A percentile compares a stretch with the other conserved stretches of the same genome.
These are phyloP conservation scores for Penicillium dipodomyicola DNA, from an alignment of 495 filamentous ascomycete species.

Conservation along the genomic window DNA sequence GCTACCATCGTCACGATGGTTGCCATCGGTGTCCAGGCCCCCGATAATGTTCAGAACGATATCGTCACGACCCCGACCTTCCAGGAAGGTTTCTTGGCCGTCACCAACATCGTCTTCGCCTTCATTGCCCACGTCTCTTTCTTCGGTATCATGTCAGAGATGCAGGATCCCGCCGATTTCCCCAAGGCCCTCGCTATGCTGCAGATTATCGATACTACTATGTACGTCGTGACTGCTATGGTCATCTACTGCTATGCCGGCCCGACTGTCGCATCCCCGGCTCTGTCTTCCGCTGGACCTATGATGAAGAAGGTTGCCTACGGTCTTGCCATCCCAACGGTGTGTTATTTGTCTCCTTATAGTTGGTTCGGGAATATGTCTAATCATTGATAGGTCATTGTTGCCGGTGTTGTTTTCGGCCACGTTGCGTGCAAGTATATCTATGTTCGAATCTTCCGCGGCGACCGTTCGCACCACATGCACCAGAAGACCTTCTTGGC, in stretches of 20 bases:
- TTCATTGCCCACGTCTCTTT: constrained; percentile 65
- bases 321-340: constrained; percentile 70
- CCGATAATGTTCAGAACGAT: constrained; percentile 21
- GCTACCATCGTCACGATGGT: constrained; percentile 69
- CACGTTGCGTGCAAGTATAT: constrained; percentile 59
- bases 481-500: constrained; percentile 50
- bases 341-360: constrained; percentile 15
- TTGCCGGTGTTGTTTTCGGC: constrained; percentile 68
- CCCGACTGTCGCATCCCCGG: constrained; percentile 61
- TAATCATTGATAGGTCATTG: constrained; percentile 41
- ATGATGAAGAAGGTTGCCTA: constrained; percentile 68
- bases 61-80: constrained; percentile 21
- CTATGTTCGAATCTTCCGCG: constrained; percentile 58
- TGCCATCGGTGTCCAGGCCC: constrained; percentile 49
- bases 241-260: constrained; percentile 73
- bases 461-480: constrained; percentile 49
- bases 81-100: constrained; percentile 51
- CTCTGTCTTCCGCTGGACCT: constrained; percentile 61
- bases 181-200: constrained; percentile 61
- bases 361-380: neutral
- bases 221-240: constrained; percentile 65
- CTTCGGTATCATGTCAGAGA: constrained; percentile 73
- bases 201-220: constrained; percentile 57
- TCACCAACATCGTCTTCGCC: constrained; percentile 75
- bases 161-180: constrained; percentile 63